phyloP scores from a whole-genome alignment of 257 asterid genomes.

The Solanum chaucha region DNA sequence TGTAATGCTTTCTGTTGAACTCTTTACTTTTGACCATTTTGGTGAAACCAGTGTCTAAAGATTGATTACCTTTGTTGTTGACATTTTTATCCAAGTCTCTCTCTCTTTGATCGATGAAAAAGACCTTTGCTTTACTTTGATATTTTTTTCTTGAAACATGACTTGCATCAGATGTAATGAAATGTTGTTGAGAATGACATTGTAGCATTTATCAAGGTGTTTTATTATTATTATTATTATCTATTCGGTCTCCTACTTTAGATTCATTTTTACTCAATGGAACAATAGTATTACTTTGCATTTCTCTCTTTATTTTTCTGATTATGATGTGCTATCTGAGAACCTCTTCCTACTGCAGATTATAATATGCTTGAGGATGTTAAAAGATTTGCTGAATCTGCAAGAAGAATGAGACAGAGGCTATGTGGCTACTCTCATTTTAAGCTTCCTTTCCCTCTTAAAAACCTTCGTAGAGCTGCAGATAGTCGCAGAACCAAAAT shows the following conservation, averaged over 20 bases:
- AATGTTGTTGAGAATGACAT: neutral
- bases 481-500: conserved; percentile 44
- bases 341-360: conserved; percentile 24
- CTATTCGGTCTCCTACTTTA: neutral
- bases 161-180: neutral
- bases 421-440: conserved; percentile 33
- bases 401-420: conserved; percentile 51
- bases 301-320: neutral
- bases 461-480: conserved; percentile 60
- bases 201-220: neutral
- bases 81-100: neutral
- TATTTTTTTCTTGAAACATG: neutral
- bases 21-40: neutral
- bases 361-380: conserved; percentile 85
- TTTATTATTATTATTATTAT: neutral
- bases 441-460: conserved; percentile 48
- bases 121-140: neutral
- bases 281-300: neutral
- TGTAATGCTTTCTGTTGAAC: neutral
- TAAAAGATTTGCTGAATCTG: conserved; percentile 82
- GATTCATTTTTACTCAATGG: neutral
- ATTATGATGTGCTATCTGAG: neutral
- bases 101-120: neutral
- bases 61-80: neutral
- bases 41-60: neutral